Conservation (phyloP, 495 filamentous ascomycete species). For the Melanomma pulvis-pyrius region DNA sequence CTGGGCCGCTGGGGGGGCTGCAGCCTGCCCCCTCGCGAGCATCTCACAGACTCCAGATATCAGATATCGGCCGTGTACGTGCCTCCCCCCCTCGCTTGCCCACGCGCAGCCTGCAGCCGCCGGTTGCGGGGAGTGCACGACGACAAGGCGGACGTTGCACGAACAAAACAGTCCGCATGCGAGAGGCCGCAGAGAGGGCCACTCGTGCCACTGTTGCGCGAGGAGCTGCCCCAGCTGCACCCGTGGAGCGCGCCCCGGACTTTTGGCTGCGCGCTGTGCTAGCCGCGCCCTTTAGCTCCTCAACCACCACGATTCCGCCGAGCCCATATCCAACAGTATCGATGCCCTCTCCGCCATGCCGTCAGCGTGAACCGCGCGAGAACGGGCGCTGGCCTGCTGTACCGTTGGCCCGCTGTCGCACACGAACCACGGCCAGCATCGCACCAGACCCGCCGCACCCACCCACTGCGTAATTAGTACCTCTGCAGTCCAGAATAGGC, state of each 20-base stretch:
- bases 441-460: neutral
- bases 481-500: too few species aligned
- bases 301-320: neutral
- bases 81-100: neutral
- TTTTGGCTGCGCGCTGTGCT: neutral
- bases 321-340: neutral
- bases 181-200: neutral
- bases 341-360: neutral
- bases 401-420: neutral
- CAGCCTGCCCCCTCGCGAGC: neutral
- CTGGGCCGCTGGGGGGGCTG: too few species aligned
- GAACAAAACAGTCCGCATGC: neutral
- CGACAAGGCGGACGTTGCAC: neutral
- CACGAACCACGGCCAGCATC: neutral
- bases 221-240: too few species aligned
- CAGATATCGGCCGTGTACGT: too few species aligned
- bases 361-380: neutral
- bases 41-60: neutral
- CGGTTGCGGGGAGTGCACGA: neutral
- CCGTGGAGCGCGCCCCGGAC: neutral
- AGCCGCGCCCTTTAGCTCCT: constrained; percentile 3
- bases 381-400: neutral
- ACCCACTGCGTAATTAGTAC: too few species aligned
- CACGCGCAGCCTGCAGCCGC: neutral
- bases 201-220: neutral